Conservation (phyloP, 371 early-diverging fungal genomes). For the Massospora cicadina region DNA sequence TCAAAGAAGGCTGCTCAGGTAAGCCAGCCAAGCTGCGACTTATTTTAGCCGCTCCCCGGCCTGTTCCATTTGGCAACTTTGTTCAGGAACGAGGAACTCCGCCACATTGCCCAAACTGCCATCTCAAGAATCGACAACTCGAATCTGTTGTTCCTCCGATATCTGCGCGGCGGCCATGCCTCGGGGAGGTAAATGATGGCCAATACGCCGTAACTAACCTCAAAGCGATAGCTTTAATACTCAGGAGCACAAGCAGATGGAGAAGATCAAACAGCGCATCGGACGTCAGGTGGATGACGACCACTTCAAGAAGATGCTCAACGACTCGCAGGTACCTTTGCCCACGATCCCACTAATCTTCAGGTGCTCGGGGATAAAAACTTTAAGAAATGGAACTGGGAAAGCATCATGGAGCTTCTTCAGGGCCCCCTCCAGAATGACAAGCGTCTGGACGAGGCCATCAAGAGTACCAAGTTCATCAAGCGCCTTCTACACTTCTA, state of each 20-base stretch:
- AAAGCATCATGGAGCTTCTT: slow-evolving; percentile 46
- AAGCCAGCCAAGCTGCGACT: background rate
- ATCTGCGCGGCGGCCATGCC: slow-evolving; percentile 11
- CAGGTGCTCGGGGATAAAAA: slow-evolving; percentile 53
- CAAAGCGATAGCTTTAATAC: background rate
- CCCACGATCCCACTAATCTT: background rate
- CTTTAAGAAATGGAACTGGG: slow-evolving; percentile 69
- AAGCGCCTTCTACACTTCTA: slow-evolving; percentile 58
- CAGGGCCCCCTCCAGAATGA: slow-evolving; percentile 57
- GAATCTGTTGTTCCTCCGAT: slow-evolving; percentile 18
- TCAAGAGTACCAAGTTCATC: slow-evolving; percentile 52
- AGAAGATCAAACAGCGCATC: slow-evolving; percentile 42
- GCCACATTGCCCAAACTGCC: slow-evolving; percentile 57
- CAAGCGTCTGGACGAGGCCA: slow-evolving; percentile 55
- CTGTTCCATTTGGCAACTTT: slow-evolving; percentile 57
- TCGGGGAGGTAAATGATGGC: background rate
- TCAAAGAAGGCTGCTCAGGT: background rate
- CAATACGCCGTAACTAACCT: background rate
- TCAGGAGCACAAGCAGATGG: slow-evolving; percentile 22
- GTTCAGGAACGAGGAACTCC: slow-evolving; percentile 49
- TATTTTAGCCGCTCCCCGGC: slow-evolving; percentile 37
- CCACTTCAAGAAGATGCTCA: slow-evolving; percentile 38
- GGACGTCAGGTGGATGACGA: slow-evolving; percentile 62
- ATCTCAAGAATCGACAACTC: slow-evolving; percentile 52
- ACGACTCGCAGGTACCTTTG: slow-evolving; percentile 46